Evolutionary conservation across 2,329 filamentous ascomycete species (phyloP).

Genomic region (Colletotrichum gloeosporioides): DNA sequence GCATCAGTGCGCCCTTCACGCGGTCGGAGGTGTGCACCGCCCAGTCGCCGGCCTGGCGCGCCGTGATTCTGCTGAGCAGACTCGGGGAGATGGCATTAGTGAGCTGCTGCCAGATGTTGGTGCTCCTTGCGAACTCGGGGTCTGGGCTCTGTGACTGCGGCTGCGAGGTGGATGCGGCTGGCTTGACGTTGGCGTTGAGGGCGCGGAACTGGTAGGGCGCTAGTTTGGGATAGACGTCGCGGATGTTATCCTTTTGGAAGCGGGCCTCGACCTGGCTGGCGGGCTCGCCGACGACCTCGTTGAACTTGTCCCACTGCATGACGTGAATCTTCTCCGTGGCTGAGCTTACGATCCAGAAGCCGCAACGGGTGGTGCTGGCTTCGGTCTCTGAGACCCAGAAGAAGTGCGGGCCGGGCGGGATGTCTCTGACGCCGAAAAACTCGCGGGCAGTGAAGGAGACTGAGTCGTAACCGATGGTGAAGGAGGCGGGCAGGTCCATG

Average conservation of each 20-base stretch:
- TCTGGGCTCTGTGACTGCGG: conserved; percentile 23
- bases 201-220: conserved; percentile 48
- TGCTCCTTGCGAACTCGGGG: conserved; percentile 26
- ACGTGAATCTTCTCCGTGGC: conserved; percentile 43
- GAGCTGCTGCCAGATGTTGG: conserved; percentile 56
- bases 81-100: conserved; percentile 51
- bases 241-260: conserved; percentile 47
- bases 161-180: background rate
- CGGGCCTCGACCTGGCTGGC: conserved; percentile 47
- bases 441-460: conserved; percentile 51
- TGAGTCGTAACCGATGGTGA: conserved; percentile 60
- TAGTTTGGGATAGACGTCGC: conserved; percentile 44
- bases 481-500: conserved; percentile 54
- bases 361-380: conserved; percentile 54
- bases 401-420: conserved; percentile 63
- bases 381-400: conserved; percentile 61
- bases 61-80: conserved; percentile 54
- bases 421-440: conserved; percentile 59
- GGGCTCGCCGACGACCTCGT: conserved; percentile 59
- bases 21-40: conserved; percentile 59
- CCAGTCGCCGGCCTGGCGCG: conserved; percentile 49
- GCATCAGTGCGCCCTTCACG: conserved; percentile 46
- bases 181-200: conserved; percentile 15
- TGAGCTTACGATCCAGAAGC: conserved; percentile 60
- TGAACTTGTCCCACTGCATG: conserved; percentile 61